Percentiles rank a stretch among this genome's conserved stretches.
These are phyloP conservation scores for Rutstroemia sydowiana DNA, from an alignment of 2,329 filamentous ascomycete genomes.

Conservation along the genomic window DNA sequence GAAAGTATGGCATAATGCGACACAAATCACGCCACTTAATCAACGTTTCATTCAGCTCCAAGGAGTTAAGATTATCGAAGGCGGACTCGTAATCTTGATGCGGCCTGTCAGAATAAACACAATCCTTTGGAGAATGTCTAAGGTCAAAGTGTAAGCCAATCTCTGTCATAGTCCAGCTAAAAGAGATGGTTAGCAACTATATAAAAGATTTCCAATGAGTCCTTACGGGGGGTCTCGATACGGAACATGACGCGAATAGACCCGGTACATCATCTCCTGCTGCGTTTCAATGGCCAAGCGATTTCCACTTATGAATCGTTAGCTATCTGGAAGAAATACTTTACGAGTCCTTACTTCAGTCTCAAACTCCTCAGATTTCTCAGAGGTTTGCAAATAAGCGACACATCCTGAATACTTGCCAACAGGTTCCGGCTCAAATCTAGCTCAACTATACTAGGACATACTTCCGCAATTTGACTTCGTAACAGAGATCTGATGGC, in stretches of 20 bases:
- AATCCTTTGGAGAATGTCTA: too few relatives aligned
- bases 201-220: too few relatives aligned
- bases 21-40: constrained; percentile 59
- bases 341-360: constrained; percentile 53
- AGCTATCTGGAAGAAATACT: neutral
- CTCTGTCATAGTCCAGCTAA: too few relatives aligned
- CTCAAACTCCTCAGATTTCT: constrained; percentile 58
- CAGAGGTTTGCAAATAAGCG: constrained; percentile 64
- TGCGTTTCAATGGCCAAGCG: constrained; percentile 45
- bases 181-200: too few relatives aligned
- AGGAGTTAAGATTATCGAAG: constrained; percentile 47
- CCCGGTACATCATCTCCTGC: too few relatives aligned
- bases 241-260: too few relatives aligned
- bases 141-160: too few relatives aligned
- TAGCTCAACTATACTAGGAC: constrained; percentile 65
- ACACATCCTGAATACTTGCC: constrained; percentile 56
- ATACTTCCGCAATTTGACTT: constrained; percentile 43
- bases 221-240: too few relatives aligned
- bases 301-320: constrained; percentile 54
- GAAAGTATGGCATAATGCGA: constrained; percentile 46
- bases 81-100: constrained; percentile 28
- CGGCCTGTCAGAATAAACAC: too few relatives aligned
- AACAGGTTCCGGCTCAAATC: constrained; percentile 84
- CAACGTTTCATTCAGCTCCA: constrained; percentile 61
- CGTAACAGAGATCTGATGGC: too few relatives aligned